Conservation (phyloP, 345 rosid species). For the Psidium guajava region DNA sequence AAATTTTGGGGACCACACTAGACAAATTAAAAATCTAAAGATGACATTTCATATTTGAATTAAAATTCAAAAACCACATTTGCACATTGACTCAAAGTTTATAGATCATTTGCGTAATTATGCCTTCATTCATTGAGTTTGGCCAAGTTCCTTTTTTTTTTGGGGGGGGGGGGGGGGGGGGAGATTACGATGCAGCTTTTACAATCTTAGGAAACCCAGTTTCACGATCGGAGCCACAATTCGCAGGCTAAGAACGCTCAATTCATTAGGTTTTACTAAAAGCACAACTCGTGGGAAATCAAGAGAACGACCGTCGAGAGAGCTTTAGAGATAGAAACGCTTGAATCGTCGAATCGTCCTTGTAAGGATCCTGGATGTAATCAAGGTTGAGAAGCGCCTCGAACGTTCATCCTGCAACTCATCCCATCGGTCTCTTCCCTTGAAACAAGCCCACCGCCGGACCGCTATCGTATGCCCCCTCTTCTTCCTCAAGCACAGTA, state of each 20-base stretch:
- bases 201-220: not conserved
- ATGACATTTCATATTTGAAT: no score
- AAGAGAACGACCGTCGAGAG: not conserved
- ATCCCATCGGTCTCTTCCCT: not conserved
- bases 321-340: not conserved
- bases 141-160: not conserved
- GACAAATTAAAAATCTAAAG: no score
- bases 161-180: no score
- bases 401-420: not conserved
- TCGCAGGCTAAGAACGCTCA: not conserved
- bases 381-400: not conserved
- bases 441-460: not conserved
- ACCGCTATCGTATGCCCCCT: not conserved
- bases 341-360: not conserved
- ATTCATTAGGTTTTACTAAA: not conserved
- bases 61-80: no score
- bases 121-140: not conserved
- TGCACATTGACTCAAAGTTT: no score
- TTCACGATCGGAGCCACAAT: not conserved
- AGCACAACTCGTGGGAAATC: not conserved
- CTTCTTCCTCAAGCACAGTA: not conserved
- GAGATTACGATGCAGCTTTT: not conserved
- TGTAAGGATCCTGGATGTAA: not conserved
- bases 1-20: no score
- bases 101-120: no score